Evolutionary conservation across 2,329 filamentous ascomycete species (phyloP).

Genomic region (Ceratocystis lukuohia): DNA sequence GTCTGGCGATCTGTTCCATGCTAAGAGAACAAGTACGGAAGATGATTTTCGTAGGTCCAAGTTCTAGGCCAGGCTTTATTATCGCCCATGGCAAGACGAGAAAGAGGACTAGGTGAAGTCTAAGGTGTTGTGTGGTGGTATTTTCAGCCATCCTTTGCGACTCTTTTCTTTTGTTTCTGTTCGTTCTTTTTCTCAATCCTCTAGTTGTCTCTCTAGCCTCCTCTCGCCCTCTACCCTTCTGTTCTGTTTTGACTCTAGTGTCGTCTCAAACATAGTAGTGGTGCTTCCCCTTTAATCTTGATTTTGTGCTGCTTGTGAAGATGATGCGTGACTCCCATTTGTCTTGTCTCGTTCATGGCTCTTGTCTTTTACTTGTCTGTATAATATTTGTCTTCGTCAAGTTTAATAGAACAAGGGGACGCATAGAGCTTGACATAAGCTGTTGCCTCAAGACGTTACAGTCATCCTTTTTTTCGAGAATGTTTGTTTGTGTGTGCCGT

Average conservation of each 20-base stretch:
- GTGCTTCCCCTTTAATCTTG: constrained; percentile 7
- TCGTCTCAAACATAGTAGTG: constrained; percentile 9
- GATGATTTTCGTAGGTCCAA: not conserved
- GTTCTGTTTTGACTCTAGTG: not conserved
- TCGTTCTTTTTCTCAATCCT: not conserved
- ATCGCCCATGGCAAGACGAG: not conserved
- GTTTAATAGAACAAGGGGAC: no score
- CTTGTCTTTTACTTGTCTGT: no score
- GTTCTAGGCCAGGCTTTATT: no score
- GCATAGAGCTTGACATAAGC: no score
- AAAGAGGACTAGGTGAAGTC: no score
- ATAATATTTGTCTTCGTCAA: no score
- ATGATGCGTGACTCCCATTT: not conserved
- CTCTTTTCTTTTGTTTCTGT: not conserved
- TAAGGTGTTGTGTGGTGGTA: no score
- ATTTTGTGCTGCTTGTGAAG: not conserved
- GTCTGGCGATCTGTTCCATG: not conserved
- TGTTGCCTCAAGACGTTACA: no score
- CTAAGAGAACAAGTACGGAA: not conserved
- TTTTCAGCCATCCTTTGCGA: not conserved
- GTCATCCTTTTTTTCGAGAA: not conserved
- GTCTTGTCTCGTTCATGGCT: not conserved
- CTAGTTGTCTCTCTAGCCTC: not conserved
- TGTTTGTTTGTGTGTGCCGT: not conserved
- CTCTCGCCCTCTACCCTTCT: not conserved